phyloP scores from a whole-genome alignment of 2,329 filamentous ascomycete species.

The Phyllosticta paracitricarpa region DNA sequence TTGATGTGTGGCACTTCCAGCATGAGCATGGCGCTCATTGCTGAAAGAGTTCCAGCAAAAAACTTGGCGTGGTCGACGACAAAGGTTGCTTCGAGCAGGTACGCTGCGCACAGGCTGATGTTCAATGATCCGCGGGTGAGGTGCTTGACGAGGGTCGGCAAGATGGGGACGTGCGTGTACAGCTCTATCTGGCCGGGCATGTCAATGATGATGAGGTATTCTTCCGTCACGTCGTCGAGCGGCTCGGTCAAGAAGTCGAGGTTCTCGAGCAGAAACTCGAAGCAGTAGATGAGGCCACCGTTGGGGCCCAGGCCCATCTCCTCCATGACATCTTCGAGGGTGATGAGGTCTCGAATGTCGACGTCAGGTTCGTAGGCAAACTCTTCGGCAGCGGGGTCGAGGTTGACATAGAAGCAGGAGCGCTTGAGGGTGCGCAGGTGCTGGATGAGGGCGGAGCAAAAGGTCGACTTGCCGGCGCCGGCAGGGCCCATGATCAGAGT shows the following conservation, averaged over 20 bases:
- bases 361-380: conserved; percentile 89
- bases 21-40: conserved; percentile 99
- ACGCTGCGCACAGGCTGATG: conserved; percentile 84
- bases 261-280: conserved; percentile 91
- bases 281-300: conserved; percentile 89
- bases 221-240: conserved; percentile 77
- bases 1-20: conserved; percentile 95
- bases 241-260: conserved; percentile 83
- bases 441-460: conserved; percentile 86
- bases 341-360: conserved; percentile 92
- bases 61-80: conserved; percentile 94
- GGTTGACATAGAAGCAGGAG: conserved; percentile 96
- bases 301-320: conserved; percentile 86
- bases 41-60: conserved; percentile 88
- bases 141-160: conserved; percentile 74
- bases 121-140: conserved; percentile 75
- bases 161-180: conserved; percentile 90
- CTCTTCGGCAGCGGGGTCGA: conserved; percentile 88
- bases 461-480: conserved; percentile 93
- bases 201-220: conserved; percentile 95
- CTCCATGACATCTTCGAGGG: conserved; percentile 92
- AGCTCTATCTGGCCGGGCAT: conserved; percentile 99
- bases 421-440: conserved; percentile 83
- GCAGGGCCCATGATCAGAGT: conserved; percentile 94
- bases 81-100: conserved; percentile 91